Evolutionary conservation across 495 filamentous ascomycete genomes (phyloP).

Genomic region (Penicillium flavigenum): DNA sequence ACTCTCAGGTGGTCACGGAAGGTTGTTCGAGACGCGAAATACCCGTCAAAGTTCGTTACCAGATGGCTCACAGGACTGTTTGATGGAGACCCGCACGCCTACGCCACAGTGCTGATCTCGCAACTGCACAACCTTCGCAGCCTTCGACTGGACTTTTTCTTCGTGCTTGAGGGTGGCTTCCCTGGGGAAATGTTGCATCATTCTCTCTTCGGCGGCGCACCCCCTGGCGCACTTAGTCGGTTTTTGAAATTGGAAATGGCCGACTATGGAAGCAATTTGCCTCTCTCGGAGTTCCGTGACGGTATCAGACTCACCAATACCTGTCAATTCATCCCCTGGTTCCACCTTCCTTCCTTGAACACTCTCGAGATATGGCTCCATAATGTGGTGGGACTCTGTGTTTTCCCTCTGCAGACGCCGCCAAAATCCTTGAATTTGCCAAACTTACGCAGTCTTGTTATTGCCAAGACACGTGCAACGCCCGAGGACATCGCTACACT

Average conservation of each 20-base stretch:
- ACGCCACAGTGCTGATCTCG: constrained; percentile 10
- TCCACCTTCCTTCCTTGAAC: constrained; percentile 15
- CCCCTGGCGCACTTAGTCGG: constrained; percentile 3
- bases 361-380: constrained; percentile 9
- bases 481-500: neutral
- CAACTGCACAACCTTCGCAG: constrained; percentile 14
- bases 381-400: neutral
- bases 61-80: neutral
- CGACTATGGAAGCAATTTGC: constrained; percentile 15
- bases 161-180: constrained; percentile 2
- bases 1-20: neutral
- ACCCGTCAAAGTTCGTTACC: neutral
- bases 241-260: constrained; percentile 7
- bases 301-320: neutral
- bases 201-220: constrained; percentile 8
- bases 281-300: neutral
- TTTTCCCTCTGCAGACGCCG: neutral
- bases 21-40: neutral
- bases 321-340: constrained; percentile 10
- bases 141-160: constrained; percentile 11
- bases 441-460: neutral
- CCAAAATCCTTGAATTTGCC: neutral
- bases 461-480: neutral
- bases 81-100: constrained; percentile 4
- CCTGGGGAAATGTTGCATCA: constrained; percentile 13